Conservation (phyloP, 2,329 filamentous ascomycete species). For the Phialophora chinensis region DNA sequence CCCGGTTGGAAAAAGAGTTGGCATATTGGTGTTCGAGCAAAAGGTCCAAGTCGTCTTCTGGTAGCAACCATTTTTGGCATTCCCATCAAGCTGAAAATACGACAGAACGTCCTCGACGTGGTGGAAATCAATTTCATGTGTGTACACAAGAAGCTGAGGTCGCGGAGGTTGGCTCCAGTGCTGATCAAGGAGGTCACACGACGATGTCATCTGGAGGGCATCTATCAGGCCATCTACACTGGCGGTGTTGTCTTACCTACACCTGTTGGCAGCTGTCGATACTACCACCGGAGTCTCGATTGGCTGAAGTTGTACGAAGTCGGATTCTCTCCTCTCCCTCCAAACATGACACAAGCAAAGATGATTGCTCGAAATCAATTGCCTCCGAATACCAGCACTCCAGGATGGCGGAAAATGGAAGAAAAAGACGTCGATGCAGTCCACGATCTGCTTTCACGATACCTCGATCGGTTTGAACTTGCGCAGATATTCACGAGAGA, state of each 20-base stretch:
- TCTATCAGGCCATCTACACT: constrained; percentile 96
- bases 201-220: constrained; percentile 81
- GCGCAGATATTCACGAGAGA: constrained; percentile 78
- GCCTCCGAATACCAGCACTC: constrained; percentile 73
- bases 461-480: constrained; percentile 80
- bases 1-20: constrained; percentile 93
- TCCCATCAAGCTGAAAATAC: constrained; percentile 80
- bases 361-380: constrained; percentile 87
- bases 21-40: constrained; percentile 90
- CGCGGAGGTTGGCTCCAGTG: constrained; percentile 88
- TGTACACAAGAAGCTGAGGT: constrained; percentile 95
- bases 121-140: constrained; percentile 98
- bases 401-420: constrained; percentile 81
- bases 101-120: constrained; percentile 73
- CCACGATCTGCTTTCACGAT: constrained; percentile 74
- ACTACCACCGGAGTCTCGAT: constrained; percentile 91
- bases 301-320: constrained; percentile 97
- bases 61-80: constrained; percentile 97
- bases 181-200: constrained; percentile 98
- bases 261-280: constrained; percentile 89
- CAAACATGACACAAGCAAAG: constrained; percentile 79
- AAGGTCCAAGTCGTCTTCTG: constrained; percentile 76
- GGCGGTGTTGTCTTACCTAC: constrained; percentile 89
- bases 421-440: constrained; percentile 78
- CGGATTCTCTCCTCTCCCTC: constrained; percentile 87